phyloP scores from a whole-genome alignment of 345 rosid genomes.

The Balakata baccata region DNA sequence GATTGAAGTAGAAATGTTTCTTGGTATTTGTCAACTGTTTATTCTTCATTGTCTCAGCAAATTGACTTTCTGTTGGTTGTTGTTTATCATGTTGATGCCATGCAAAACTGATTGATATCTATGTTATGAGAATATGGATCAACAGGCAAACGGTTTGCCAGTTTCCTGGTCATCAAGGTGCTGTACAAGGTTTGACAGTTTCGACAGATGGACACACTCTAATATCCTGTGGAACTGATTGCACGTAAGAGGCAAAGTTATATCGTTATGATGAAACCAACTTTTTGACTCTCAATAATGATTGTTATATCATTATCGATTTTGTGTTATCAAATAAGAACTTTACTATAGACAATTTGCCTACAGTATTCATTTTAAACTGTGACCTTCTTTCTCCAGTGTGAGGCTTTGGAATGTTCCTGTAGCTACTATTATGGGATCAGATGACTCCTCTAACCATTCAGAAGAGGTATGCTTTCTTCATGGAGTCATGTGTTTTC shows the following conservation, averaged over 20 bases:
- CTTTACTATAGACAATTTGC: background rate
- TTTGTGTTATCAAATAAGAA: background rate
- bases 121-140: conserved; percentile 18
- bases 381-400: conserved; percentile 36
- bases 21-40: conserved; percentile 3
- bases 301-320: background rate
- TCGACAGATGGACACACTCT: conserved; percentile 80
- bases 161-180: conserved; percentile 94
- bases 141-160: conserved; percentile 81
- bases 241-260: conserved; percentile 58
- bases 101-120: conserved; percentile 4
- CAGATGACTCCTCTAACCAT: conserved; percentile 39
- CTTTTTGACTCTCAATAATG: background rate
- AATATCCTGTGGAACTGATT: conserved; percentile 87
- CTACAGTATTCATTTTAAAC: background rate
- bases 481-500: background rate
- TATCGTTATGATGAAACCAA: background rate
- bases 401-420: conserved; percentile 97
- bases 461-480: conserved; percentile 47
- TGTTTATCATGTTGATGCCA: background rate
- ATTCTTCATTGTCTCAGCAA: background rate
- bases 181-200: conserved; percentile 79
- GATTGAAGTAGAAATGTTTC: background rate
- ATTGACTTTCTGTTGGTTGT: background rate
- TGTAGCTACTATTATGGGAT: conserved; percentile 52